Conservation (phyloP, 345 rosid genomes). For the rapeseed (Brassica napus) region DNA sequence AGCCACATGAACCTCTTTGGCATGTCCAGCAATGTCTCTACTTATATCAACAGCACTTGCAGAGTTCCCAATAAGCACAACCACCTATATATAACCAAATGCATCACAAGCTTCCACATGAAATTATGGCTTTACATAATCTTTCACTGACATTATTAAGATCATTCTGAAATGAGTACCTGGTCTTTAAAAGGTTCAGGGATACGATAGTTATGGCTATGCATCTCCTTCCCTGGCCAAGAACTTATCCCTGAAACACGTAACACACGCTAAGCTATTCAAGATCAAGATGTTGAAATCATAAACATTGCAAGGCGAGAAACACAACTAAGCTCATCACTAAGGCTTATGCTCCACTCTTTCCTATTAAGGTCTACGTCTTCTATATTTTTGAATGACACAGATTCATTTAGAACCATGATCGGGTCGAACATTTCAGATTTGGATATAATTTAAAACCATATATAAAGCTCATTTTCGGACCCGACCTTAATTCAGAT, state of each 20-base stretch:
- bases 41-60: constrained; percentile 74
- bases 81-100: constrained; percentile 49
- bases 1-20: constrained; percentile 70
- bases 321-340: no score
- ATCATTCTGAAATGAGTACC: constrained; percentile 43
- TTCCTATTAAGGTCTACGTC: no score
- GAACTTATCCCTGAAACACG: constrained; percentile 50
- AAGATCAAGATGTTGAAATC: no score
- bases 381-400: no score
- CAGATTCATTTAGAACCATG: no score
- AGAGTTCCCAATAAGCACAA: constrained; percentile 67
- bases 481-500: not conserved
- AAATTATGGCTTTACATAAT: not conserved
- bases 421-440: not conserved
- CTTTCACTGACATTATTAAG: not conserved
- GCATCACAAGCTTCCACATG: no score
- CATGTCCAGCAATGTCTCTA: constrained; percentile 55
- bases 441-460: not conserved
- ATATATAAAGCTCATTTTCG: not conserved
- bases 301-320: no score
- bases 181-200: constrained; percentile 65
- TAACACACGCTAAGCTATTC: no score
- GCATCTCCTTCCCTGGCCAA: constrained; percentile 93
- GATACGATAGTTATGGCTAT: constrained; percentile 80
- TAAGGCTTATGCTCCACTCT: no score